Evolutionary conservation across 2,329 filamentous ascomycete species (phyloP), one percentile per base, ranked within the genome.

Genomic region (Sarocladium kiliense): DNA sequence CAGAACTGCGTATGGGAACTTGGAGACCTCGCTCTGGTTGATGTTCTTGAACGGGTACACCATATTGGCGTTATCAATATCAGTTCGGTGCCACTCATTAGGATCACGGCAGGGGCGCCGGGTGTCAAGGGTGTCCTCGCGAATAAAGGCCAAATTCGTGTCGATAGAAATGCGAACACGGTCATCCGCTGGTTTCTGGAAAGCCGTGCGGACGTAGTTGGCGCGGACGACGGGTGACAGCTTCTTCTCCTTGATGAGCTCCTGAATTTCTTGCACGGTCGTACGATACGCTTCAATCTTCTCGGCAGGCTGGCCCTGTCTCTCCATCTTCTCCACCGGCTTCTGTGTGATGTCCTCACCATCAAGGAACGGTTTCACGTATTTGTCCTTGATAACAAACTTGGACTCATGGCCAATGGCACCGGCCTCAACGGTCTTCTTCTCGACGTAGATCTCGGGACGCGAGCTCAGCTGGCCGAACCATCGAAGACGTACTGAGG

Each of bases 291-390:
- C 75, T 54, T 87, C 80, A 30, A 90, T 81, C 60, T 88, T 81
- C 50, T 85, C 79, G 39, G 80, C 76, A 51, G 85, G 80, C 57
- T 85, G 82, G 54, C 87, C 87, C 60, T 88, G 84, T 42, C 89
- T 82, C 71, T 91, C 87, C 78, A 97, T 88, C 75, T 96, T 96
- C 63, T 88, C 79, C 26, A 96, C 77, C 55, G 84, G 87, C 78
- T 96, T 97, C 69, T 97, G 93, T 84, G 96, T 89, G 64, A 88
- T 85, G 71, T 97, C 96, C 60, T 94, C 82, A 50, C 88, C 91
- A 53, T 89, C 84, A 54, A 99, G 82, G 72, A 96, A 97, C 1
- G 86, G 78, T 69, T 92, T 86, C 58, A 97, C 80, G 67, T 97
- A 96, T 70, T 97, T 97, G 66, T 92, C 88, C 75, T 99, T 99